Conservation (phyloP, 805 yeast genomes). For the Candida pini region DNA sequence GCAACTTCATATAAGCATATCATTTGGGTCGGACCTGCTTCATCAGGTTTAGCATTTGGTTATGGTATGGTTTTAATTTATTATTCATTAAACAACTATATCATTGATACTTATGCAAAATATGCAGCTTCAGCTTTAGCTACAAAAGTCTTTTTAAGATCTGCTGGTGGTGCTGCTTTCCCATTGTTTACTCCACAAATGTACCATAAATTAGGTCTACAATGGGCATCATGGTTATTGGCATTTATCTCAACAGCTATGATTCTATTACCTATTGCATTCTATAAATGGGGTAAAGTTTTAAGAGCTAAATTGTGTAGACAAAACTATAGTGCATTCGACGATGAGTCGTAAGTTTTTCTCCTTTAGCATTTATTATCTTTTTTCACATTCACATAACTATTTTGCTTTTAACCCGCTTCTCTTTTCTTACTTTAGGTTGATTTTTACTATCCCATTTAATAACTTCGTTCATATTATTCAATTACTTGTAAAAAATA, state of each 20-base stretch:
- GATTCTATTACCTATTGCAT: slow-evolving; percentile 67
- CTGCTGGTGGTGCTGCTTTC: slow-evolving; percentile 84
- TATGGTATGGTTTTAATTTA: slow-evolving; percentile 58
- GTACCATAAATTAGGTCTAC: slow-evolving; percentile 67
- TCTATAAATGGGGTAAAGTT: slow-evolving; percentile 59
- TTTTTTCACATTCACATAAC: too few species aligned
- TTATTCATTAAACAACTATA: slow-evolving; percentile 66
- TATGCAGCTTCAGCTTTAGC: slow-evolving; percentile 79
- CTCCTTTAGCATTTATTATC: too few species aligned
- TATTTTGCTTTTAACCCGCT: too few species aligned
- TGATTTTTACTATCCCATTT: too few species aligned
- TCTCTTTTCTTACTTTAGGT: too few species aligned
- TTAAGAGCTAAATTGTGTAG: slow-evolving; percentile 63
- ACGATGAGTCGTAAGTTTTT: slow-evolving; percentile 10
- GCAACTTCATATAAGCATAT: slow-evolving; percentile 68
- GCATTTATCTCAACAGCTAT: slow-evolving; percentile 75
- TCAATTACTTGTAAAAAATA: too few species aligned
- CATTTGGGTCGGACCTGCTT: slow-evolving; percentile 62
- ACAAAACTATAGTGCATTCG: slow-evolving; percentile 48
- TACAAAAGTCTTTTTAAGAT: slow-evolving; percentile 72
- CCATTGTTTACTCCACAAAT: slow-evolving; percentile 77
- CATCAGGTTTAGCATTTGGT: slow-evolving; percentile 54
- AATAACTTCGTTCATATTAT: too few species aligned
- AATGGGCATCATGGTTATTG: slow-evolving; percentile 77
- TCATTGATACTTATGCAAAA: slow-evolving; percentile 83